phyloP scores from a whole-genome alignment of 805 yeast genomes.

The Schwanniomyces occidentalis region DNA sequence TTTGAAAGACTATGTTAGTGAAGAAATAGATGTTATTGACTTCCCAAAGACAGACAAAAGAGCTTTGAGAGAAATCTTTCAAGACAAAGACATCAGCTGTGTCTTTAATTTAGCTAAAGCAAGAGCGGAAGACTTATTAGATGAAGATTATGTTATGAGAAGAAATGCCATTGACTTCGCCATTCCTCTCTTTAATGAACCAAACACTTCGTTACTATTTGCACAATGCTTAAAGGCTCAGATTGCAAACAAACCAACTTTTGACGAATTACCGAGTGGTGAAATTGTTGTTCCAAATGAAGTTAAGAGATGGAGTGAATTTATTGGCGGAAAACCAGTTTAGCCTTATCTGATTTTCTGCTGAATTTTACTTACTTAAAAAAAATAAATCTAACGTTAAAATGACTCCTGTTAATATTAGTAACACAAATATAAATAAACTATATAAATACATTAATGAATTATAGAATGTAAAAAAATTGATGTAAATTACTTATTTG shows the following conservation, averaged over 20 bases:
- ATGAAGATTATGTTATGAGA: conserved; percentile 96
- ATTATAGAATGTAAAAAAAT: too few species aligned
- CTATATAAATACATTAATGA: too few species aligned
- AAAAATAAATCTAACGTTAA: too few species aligned
- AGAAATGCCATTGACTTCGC: conserved; percentile 99
- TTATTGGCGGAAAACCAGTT: conserved; percentile 90
- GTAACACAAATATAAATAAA: too few species aligned
- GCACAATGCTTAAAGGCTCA: conserved; percentile 79
- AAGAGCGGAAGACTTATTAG: conserved; percentile 81
- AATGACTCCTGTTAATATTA: too few species aligned
- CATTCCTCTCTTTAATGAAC: conserved; percentile 94
- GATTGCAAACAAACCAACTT: conserved; percentile 54
- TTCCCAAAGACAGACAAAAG: conserved; percentile 94
- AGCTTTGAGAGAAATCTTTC: conserved; percentile 90
- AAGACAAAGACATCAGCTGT: conserved; percentile 75
- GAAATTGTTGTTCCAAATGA: conserved; percentile 71
- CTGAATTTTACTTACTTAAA: too few species aligned
- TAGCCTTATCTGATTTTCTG: too few species aligned
- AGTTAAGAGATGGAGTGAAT: conserved; percentile 96
- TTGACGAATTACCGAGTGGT: conserved; percentile 36
- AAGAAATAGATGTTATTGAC: conserved; percentile 65
- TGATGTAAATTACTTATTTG: too few species aligned
- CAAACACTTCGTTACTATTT: conserved; percentile 85
- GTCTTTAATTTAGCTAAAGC: conserved; percentile 91
- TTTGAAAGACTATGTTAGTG: conserved; percentile 50